Evolutionary conservation across 1,139 yeast genomes (phyloP), one percentile per base, ranked within the genome.

Genomic region (Protomyces inundatus): DNA sequence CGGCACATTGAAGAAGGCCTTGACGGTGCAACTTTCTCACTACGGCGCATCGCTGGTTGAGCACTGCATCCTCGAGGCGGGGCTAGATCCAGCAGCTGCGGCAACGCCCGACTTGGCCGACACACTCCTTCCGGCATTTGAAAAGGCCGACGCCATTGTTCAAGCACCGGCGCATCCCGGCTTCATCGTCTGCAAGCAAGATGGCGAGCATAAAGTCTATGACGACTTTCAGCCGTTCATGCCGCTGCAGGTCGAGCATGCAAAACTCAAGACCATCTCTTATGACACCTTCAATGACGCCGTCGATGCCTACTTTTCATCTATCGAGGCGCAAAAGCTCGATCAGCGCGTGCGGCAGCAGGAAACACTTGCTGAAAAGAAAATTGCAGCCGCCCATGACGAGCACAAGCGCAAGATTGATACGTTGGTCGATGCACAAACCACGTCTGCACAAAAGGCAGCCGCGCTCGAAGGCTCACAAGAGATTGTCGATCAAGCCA

Each of bases 191-290:
- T 80, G 86, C 10, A 86, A 84, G 69, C 74, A 71, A n/a, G 76
- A 76, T 45, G 72, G 71, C 0, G 69, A 71, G 1, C 76, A 74
- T 39, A 60, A 65, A 23, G 54, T 61, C 16, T 88, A 82, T 68
- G 95, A 89, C 64, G 95, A 88, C 67, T 93, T 90, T 72, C 95
- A 88, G 74, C 97, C 98, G 0, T 90, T 86, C 73, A 73, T 79
- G 62, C 96, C 96, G 0, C 81, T 66, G 78, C 79, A 61, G 69
- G 74, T 36, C 68, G 75, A 16, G 67, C 72, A 33, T 71, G 69
- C 4, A 68, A 67, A 30, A 67, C 67, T 42, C 59, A 75, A 75
- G 61, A 74, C 80, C 53, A 73, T 78, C 2, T 74, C 74, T 39
- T 74, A 83, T 7, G 70, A 74, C 7, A 91, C 95, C 0, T 93